Evolutionary conservation across 768 basidiomycete genomes (phyloP).

Genomic region (Pholiota molesta): DNA sequence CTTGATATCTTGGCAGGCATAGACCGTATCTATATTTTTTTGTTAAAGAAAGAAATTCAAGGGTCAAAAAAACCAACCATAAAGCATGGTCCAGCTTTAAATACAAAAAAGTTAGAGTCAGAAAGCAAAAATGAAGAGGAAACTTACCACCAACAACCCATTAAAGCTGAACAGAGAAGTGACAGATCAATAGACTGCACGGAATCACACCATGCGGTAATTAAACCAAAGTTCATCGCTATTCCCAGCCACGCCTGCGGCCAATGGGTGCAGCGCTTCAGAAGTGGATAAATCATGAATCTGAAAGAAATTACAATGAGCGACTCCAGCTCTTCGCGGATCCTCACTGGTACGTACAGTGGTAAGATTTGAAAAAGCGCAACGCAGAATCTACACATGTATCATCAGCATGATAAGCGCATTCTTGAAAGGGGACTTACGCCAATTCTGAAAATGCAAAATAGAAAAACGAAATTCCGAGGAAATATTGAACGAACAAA

Average conservation of each 20-base stretch:
- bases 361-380: conserved; percentile 50
- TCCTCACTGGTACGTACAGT: conserved; percentile 32
- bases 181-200: conserved; percentile 33
- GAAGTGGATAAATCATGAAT: conserved; percentile 47
- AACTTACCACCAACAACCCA: conserved; percentile 49
- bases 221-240: conserved; percentile 57
- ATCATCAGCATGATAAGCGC: neutral
- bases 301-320: conserved; percentile 17
- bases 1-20: conserved; percentile 77
- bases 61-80: conserved; percentile 31
- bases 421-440: conserved; percentile 27
- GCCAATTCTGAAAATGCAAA: conserved; percentile 32
- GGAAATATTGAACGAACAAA: conserved; percentile 41
- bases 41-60: too few relatives aligned
- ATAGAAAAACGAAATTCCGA: conserved; percentile 44
- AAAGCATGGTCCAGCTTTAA: conserved; percentile 51
- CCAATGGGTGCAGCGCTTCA: conserved; percentile 61
- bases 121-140: neutral
- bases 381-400: conserved; percentile 36
- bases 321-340: neutral
- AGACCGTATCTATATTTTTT: conserved; percentile 54
- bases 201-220: conserved; percentile 48
- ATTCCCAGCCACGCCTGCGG: conserved; percentile 64
- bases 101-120: neutral
- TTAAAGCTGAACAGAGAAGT: conserved; percentile 34